These are phyloP conservation scores for Sporothrix dimorphospora DNA, from an alignment of 2,329 filamentous ascomycete species.

Conservation along the genomic window DNA sequence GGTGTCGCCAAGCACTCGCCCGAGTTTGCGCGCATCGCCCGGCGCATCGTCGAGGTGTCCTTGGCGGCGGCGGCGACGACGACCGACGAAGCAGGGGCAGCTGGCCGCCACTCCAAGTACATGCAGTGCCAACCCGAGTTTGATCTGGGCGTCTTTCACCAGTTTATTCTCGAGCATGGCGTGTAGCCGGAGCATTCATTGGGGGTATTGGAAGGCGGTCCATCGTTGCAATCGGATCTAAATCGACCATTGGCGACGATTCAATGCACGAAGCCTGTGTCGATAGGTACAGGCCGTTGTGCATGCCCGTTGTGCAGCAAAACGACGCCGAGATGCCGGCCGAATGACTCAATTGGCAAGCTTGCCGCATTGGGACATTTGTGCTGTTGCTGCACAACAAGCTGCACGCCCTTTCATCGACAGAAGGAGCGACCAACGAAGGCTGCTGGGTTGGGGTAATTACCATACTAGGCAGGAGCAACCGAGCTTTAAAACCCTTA, in stretches of 20 bases:
- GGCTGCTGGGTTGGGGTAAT: not conserved
- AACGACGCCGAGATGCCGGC: not conserved
- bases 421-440: not conserved
- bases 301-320: not conserved
- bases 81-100: not conserved
- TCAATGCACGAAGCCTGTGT: too few species aligned
- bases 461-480: slow-evolving; percentile 5
- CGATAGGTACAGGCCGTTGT: too few species aligned
- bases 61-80: not conserved
- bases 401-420: not conserved
- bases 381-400: not conserved
- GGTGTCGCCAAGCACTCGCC: slow-evolving; percentile 1
- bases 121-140: not conserved
- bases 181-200: not conserved
- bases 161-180: not conserved
- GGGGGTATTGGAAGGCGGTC: too few species aligned
- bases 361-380: not conserved
- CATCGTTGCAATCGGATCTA: too few species aligned
- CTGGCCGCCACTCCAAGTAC: not conserved
- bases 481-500: not conserved
- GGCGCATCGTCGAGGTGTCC: not conserved
- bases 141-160: slow-evolving; percentile 11
- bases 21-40: not conserved
- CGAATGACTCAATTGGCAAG: slow-evolving; percentile 4
- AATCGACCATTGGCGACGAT: too few species aligned